These are phyloP conservation scores for Fusarium dlaminii DNA, from an alignment of 2,329 filamentous ascomycete genomes.

Conservation along the genomic window DNA sequence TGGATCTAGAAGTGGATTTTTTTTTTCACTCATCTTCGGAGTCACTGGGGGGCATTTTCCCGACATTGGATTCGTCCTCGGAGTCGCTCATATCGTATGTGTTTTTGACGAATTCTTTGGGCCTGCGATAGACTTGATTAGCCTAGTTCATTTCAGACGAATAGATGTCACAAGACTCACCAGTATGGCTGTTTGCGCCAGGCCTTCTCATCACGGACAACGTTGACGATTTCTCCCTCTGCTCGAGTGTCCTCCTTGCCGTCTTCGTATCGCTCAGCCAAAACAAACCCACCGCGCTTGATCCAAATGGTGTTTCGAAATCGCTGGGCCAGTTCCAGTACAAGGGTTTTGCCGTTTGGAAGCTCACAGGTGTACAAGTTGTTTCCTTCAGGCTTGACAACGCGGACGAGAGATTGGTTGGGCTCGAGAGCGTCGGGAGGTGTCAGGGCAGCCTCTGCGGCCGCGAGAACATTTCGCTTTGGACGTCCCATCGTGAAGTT, in stretches of 20 bases:
- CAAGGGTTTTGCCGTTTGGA: conserved; percentile 70
- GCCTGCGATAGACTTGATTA: conserved; percentile 62
- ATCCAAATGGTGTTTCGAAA: conserved; percentile 97
- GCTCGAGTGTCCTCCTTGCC: conserved; percentile 80
- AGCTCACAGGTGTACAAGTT: conserved; percentile 85
- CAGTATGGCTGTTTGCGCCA: conserved; percentile 94
- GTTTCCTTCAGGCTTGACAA: conserved; percentile 86
- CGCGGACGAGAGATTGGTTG: conserved; percentile 76
- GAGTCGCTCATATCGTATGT: conserved; percentile 71
- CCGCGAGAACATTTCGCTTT: conserved; percentile 80
- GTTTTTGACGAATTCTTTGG: conserved; percentile 78
- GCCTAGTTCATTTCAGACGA: conserved; percentile 12
- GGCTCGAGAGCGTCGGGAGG: conserved; percentile 67
- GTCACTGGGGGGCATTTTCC: conserved; percentile 85
- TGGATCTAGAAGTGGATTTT: conserved; percentile 17
- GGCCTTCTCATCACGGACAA: conserved; percentile 88
- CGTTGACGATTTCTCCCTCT: conserved; percentile 88
- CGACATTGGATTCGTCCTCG: conserved; percentile 81
- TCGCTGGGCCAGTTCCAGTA: conserved; percentile 83
- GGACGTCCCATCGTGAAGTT: conserved; percentile 48
- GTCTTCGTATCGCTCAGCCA: conserved; percentile 75
- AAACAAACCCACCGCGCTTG: conserved; percentile 85
- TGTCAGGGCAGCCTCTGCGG: conserved; percentile 74
- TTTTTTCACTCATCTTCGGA: conserved; percentile 67
- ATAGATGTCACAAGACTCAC: conserved; percentile 56